These are phyloP conservation scores for Sugiyamaella lignohabitans DNA, from an alignment of 805 yeast genomes.

Conservation along the genomic window DNA sequence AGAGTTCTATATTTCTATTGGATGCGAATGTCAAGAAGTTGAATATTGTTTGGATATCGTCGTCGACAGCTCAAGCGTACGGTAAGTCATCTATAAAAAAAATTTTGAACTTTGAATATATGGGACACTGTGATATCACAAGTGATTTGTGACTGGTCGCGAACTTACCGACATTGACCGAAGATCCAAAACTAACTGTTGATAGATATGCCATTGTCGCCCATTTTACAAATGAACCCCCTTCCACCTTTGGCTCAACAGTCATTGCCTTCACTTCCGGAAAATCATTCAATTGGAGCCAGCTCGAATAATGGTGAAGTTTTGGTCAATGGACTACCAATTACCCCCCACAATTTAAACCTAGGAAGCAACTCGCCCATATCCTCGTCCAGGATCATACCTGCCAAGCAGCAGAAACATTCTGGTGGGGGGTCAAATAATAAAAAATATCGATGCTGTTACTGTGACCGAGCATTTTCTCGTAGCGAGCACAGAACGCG, in stretches of 20 bases:
- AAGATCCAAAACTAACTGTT: not conserved
- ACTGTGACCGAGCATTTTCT: slow-evolving; percentile 75
- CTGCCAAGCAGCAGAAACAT: not conserved
- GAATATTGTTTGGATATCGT: not conserved
- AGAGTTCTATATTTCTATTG: too few relatives aligned
- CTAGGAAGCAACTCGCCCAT: too few relatives aligned
- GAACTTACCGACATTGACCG: not conserved
- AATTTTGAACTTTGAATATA: not conserved
- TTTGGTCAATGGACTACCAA: not conserved
- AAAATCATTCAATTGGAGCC: not conserved
- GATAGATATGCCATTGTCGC: not conserved
- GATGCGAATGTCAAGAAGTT: not conserved
- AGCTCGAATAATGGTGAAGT: not conserved
- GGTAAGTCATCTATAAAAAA: not conserved
- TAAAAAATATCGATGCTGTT: slow-evolving; percentile 68
- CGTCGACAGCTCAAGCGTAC: not conserved
- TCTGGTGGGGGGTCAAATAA: not conserved
- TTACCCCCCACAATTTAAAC: too few relatives aligned
- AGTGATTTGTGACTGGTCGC: too few relatives aligned
- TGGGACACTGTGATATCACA: not conserved
- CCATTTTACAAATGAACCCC: not conserved
- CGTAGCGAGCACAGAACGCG: slow-evolving; percentile 71
- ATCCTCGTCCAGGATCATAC: too few relatives aligned
- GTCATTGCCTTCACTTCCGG: not conserved
- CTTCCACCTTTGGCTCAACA: not conserved